Evolutionary conservation across 306 rosid species (phyloP).

Genomic region (Geum urbanum): DNA sequence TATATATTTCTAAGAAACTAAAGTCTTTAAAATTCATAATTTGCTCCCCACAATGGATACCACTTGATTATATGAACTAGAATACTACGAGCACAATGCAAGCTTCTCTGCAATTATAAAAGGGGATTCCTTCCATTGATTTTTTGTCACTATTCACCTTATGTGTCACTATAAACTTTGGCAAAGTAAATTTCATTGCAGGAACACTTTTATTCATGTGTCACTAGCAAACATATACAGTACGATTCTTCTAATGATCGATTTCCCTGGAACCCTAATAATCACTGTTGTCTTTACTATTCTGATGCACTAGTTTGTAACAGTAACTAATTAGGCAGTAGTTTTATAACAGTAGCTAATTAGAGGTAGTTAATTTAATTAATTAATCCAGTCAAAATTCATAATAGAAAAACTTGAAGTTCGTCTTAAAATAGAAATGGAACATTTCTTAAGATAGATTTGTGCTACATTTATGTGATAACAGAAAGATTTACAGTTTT

Average conservation of each 20-base stretch:
- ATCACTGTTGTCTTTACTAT: not conserved
- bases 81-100: not conserved
- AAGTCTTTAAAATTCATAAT: conserved; percentile 5
- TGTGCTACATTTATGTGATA: not conserved
- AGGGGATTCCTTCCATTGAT: conserved; percentile 1
- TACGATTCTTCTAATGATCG: not conserved
- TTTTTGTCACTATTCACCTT: conserved; percentile 7
- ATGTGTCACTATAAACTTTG: conserved; percentile 7
- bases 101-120: conserved; percentile 7
- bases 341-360: not conserved
- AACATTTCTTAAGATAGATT: not conserved
- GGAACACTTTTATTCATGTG: not conserved
- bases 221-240: not conserved
- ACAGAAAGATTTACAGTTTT: not conserved
- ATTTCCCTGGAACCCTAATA: not conserved
- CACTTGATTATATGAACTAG: conserved; percentile 11
- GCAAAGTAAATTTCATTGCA: conserved; percentile 1
- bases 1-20: not conserved
- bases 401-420: not conserved
- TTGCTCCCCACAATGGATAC: conserved; percentile 31
- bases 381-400: not conserved
- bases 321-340: not conserved
- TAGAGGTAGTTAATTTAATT: not conserved
- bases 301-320: not conserved
- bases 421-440: not conserved